These are phyloP conservation scores for Euclidium syriacum DNA, from an alignment of 345 rosid genomes.

Conservation along the genomic window DNA sequence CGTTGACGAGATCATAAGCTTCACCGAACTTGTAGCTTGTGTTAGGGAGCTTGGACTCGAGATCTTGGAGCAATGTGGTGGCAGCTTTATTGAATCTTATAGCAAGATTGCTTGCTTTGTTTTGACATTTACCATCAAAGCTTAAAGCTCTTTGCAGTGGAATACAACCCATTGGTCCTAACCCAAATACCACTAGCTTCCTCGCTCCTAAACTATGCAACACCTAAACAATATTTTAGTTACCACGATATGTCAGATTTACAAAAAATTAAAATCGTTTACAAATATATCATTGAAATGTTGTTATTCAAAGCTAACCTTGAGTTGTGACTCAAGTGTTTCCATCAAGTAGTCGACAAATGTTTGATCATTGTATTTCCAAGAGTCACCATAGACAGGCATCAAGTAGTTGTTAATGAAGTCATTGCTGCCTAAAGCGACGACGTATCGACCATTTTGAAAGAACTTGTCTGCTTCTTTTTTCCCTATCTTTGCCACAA, in stretches of 20 bases:
- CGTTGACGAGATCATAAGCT: conserved; percentile 72
- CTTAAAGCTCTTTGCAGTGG: conserved; percentile 90
- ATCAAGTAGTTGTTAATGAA: conserved; percentile 95
- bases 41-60: conserved; percentile 41
- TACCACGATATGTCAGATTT: not conserved
- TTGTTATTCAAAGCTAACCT: conserved; percentile 26
- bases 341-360: conserved; percentile 63
- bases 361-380: conserved; percentile 74
- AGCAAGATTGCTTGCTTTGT: conserved; percentile 66
- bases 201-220: conserved; percentile 69
- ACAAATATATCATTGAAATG: too few relatives aligned
- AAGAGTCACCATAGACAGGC: conserved; percentile 83
- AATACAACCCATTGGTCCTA: conserved; percentile 98
- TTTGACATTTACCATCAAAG: conserved; percentile 60
- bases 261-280: too few relatives aligned
- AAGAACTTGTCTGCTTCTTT: conserved; percentile 64
- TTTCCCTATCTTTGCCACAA: conserved; percentile 46
- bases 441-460: conserved; percentile 57
- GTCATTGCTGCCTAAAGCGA: conserved; percentile 95
- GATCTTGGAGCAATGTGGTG: conserved; percentile 34
- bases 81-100: conserved; percentile 56
- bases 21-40: conserved; percentile 75
- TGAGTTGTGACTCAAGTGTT: conserved; percentile 64
- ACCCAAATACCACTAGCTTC: conserved; percentile 74
- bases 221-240: conserved; percentile 25